These are phyloP conservation scores for Olyra latifolia DNA, from an alignment of 176 grass and related monocot genomes.

Conservation along the genomic window DNA sequence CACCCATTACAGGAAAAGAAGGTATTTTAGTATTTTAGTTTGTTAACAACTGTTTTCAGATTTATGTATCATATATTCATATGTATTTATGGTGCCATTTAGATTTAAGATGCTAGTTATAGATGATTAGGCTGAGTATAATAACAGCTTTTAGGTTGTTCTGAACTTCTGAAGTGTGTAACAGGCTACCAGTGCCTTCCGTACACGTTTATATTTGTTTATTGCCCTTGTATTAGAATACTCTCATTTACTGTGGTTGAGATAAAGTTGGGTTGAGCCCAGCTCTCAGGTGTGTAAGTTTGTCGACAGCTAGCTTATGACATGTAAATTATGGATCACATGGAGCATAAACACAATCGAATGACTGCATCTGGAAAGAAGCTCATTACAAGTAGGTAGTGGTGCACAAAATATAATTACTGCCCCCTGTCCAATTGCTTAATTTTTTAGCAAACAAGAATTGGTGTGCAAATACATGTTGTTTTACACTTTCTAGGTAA, in stretches of 20 bases:
- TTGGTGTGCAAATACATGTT: neutral
- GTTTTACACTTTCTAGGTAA: neutral
- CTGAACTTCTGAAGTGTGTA: neutral
- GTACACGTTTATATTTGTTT: neutral
- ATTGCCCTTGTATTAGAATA: neutral
- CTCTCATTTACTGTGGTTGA: neutral
- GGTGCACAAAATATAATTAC: neutral
- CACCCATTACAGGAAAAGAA: constrained; percentile 66
- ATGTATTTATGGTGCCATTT: neutral
- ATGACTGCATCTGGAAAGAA: neutral
- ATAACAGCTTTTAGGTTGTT: neutral
- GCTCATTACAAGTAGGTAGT: neutral
- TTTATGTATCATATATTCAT: constrained; percentile 3
- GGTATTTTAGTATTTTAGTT: constrained; percentile 40
- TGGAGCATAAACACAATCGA: neutral
- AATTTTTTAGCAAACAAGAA: neutral
- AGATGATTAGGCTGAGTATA: neutral
- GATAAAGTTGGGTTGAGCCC: neutral
- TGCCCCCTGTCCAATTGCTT: neutral
- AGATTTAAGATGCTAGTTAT: neutral
- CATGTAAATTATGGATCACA: neutral
- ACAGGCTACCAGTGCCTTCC: neutral
- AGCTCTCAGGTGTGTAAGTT: constrained; percentile 7
- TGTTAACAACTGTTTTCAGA: neutral
- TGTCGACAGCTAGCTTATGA: neutral